A percentile compares a stretch with the other conserved stretches of the same genome.
Conservation (phyloP, 176 grass and related monocot species). For the Eremochloa ophiuroides region DNA sequence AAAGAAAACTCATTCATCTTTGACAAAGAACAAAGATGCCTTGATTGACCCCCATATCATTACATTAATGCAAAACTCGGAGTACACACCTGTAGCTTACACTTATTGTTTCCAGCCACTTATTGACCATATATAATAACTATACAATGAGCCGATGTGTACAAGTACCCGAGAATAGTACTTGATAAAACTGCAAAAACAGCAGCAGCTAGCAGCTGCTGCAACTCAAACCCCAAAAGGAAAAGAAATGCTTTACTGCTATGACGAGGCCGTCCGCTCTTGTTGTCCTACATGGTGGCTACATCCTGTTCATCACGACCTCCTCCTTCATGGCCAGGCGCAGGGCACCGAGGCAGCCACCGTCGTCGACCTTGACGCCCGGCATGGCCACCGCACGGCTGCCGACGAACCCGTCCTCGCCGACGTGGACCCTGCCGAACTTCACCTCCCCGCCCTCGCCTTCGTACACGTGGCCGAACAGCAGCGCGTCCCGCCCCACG, state of each 20-base stretch:
- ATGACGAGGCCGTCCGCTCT: not conserved
- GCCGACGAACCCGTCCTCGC: conserved; percentile 54
- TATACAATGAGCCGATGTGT: not conserved
- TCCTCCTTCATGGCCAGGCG: conserved; percentile 70
- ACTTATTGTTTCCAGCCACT: conserved; percentile 21
- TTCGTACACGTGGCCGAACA: conserved; percentile 71
- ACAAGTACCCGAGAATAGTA: not conserved
- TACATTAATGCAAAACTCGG: not conserved
- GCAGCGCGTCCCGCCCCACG: conserved; percentile 53
- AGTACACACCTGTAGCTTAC: not conserved
- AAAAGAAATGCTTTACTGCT: not conserved
- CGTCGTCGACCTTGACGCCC: conserved; percentile 47
- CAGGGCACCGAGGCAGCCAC: conserved; percentile 46
- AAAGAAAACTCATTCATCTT: not conserved
- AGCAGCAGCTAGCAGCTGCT: not conserved
- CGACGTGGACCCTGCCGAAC: conserved; percentile 43
- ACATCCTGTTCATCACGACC: conserved; percentile 40
- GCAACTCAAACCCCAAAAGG: not conserved
- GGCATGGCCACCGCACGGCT: conserved; percentile 64
- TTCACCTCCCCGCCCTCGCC: conserved; percentile 65
- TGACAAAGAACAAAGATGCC: not conserved
- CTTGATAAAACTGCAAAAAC: not conserved
- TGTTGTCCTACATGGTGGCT: not conserved
- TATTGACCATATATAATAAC: not conserved
- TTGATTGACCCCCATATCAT: not conserved